These are phyloP conservation scores for Plectranthus barbatus DNA, from an alignment of 257 asterid species.

Conservation along the genomic window DNA sequence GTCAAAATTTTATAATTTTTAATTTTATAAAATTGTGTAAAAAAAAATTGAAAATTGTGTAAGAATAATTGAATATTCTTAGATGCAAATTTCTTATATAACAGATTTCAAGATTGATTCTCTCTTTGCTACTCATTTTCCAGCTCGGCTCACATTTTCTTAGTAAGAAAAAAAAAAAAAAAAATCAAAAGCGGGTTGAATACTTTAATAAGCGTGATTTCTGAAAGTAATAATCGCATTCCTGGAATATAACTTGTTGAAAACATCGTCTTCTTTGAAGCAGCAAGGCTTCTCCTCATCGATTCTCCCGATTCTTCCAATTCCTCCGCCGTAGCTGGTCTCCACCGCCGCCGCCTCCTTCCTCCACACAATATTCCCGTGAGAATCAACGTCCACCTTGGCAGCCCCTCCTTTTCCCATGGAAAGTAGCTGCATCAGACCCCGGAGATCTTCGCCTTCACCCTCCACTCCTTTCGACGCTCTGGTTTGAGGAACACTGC, in stretches of 20 bases:
- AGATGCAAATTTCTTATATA: no score
- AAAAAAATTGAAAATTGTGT: no score
- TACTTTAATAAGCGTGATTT: not conserved
- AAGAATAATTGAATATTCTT: no score
- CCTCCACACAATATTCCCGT: constrained; percentile 33
- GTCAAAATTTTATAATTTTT: no score
- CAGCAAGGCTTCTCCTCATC: constrained; percentile 48
- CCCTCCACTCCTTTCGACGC: constrained; percentile 3
- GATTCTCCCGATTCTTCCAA: constrained; percentile 52
- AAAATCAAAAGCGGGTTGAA: not conserved
- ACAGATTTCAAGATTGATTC: no score
- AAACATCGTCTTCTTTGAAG: constrained; percentile 32
- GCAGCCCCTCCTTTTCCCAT: constrained; percentile 21
- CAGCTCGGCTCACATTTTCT: no score
- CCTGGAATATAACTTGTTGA: constrained; percentile 12
- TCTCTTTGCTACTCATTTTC: no score
- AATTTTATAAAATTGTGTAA: no score
- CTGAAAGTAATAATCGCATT: not conserved
- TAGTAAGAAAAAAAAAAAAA: not conserved
- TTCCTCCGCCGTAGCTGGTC: constrained; percentile 44
- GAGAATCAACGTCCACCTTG: constrained; percentile 26
- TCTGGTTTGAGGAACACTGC: constrained; percentile 14
- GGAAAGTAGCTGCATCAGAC: constrained; percentile 19
- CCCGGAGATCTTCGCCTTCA: constrained; percentile 20
- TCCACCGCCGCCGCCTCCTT: constrained; percentile 15